Evolutionary conservation across 208 protist genomes (phyloP).

Genomic region (Trypanosoma mega): DNA sequence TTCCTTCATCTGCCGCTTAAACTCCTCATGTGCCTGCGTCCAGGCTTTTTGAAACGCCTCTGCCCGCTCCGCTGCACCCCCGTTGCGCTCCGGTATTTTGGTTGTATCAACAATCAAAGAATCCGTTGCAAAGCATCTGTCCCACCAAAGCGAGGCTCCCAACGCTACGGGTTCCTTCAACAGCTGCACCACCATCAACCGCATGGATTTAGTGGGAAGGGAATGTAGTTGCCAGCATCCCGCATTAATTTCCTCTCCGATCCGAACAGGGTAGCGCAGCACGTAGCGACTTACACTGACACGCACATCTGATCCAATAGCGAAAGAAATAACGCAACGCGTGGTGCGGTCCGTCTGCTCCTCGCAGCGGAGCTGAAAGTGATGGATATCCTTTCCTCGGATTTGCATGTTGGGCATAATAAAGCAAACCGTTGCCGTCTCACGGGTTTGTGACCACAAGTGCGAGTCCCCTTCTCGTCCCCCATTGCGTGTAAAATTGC

Average conservation of each 20-base stretch:
- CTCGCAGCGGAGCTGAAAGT: slow-evolving; percentile 36
- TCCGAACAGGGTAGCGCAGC: slow-evolving; percentile 68
- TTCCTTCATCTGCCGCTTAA: slow-evolving; percentile 46
- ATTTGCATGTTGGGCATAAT: slow-evolving; percentile 50
- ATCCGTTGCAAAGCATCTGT: slow-evolving; percentile 65
- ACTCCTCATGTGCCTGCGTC: slow-evolving; percentile 68
- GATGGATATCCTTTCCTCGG: slow-evolving; percentile 36
- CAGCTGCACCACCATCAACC: slow-evolving; percentile 65
- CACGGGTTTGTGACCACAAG: slow-evolving; percentile 70
- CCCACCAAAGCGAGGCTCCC: slow-evolving; percentile 76
- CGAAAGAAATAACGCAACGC: slow-evolving; percentile 20
- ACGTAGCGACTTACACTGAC: slow-evolving; percentile 14
- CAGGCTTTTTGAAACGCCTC: slow-evolving; percentile 57
- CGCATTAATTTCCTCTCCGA: slow-evolving; percentile 55
- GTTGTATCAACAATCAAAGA: slow-evolving; percentile 53
- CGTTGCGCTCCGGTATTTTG: slow-evolving; percentile 39
- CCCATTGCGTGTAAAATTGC: slow-evolving; percentile 60
- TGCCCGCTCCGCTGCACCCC: slow-evolving; percentile 14
- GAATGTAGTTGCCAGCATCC: slow-evolving; percentile 79
- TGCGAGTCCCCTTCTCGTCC: slow-evolving; percentile 55
- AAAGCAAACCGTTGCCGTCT: slow-evolving; percentile 64
- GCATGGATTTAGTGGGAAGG: slow-evolving; percentile 32
- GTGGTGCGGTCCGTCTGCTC: slow-evolving; percentile 18
- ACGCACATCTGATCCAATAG: too few relatives aligned
- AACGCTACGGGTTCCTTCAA: slow-evolving; percentile 62